Evolutionary conservation across 768 basidiomycete genomes (phyloP).

Genomic region (Peribolospora kevripleyi): DNA sequence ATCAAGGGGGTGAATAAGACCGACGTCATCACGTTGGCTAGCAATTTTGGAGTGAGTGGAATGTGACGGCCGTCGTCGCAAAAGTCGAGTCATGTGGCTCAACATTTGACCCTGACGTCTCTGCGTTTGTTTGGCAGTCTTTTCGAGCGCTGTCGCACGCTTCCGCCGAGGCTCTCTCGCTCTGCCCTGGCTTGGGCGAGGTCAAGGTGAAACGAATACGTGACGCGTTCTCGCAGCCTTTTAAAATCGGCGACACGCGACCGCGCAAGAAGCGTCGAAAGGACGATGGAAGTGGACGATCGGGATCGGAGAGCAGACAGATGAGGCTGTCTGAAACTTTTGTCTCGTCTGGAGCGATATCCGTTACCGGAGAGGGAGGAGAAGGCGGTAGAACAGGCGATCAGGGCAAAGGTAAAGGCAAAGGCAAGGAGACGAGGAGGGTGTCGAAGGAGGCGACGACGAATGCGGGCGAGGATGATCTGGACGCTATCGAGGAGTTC

Average conservation of each 20-base stretch:
- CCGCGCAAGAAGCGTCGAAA: too few species aligned
- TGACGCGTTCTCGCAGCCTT: constrained; percentile 73
- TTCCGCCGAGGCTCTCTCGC: constrained; percentile 45
- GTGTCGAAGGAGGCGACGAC: too few species aligned
- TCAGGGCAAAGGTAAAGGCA: too few species aligned
- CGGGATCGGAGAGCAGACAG: too few species aligned
- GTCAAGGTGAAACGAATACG: constrained; percentile 76
- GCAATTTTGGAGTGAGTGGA: constrained; percentile 60
- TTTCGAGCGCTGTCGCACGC: constrained; percentile 58
- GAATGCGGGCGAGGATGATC: too few species aligned
- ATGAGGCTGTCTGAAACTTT: too few species aligned
- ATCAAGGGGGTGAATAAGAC: constrained; percentile 93
- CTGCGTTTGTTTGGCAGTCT: constrained; percentile 30
- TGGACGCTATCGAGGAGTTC: too few species aligned
- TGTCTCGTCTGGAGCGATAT: too few species aligned
- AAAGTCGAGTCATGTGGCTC: background rate
- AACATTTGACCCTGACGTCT: background rate
- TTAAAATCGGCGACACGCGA: constrained; percentile 16
- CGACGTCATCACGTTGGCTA: constrained; percentile 74
- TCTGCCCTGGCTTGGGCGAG: constrained; percentile 76
- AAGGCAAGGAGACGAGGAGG: too few species aligned
- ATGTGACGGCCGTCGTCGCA: background rate
- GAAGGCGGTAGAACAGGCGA: too few species aligned
- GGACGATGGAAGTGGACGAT: too few species aligned
- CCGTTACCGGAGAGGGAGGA: too few species aligned